Base-by-base conservation (phyloP, 768 basidiomycete genomes). In the Trametes coccinea region DNA sequence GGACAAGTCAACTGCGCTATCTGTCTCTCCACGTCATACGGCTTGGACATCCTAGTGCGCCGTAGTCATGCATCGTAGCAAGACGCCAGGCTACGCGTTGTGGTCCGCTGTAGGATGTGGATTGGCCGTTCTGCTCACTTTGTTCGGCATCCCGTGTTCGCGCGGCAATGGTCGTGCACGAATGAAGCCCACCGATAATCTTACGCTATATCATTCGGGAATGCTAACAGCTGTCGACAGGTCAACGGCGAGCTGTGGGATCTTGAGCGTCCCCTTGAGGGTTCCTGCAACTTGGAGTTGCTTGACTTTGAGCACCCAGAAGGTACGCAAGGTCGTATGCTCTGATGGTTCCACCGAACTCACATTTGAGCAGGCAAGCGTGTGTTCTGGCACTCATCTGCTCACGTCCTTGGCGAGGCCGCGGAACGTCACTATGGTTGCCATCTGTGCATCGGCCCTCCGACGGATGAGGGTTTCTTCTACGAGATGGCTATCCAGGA, bases 381-480 rank as follows among this genome's bases (percentile, higher is more conserved):
- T 69, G 97, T 99, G 7, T 99, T 98, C 80, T 99, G 97, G 97
- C 97, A 98, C 74, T 98, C 97, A 16, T 98, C 95, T 29, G 97
- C 97, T 0, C 97, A 98, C 76, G 94, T 98, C 59, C 83, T 99
- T 16, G 97, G 97, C 47, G 97, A 99, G 76, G 91, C 96, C 56
- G 86, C 94, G 44, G 97, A 99, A 76, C 84, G 91, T 55, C 94
- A 97, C 73, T 96, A 98, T 73, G 96, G 95, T 43, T 97, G 95
- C 73, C 95, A 97, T 79, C 82, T 99, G 13, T 97, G 95, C 70
- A 87, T 97, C 63, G 97, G 97, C 3, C 97, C 97, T 14, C 97
- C 97, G 27, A 94, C 95, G 2, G 93, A 96, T 31, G 95, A 98
- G 6, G 97, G 97, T 22, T 99, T 99, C 84, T 99, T 97, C 81